Evolutionary conservation across 164 flowering plant genomes (phyloP).

Genomic region (Vitis amurensis): DNA sequence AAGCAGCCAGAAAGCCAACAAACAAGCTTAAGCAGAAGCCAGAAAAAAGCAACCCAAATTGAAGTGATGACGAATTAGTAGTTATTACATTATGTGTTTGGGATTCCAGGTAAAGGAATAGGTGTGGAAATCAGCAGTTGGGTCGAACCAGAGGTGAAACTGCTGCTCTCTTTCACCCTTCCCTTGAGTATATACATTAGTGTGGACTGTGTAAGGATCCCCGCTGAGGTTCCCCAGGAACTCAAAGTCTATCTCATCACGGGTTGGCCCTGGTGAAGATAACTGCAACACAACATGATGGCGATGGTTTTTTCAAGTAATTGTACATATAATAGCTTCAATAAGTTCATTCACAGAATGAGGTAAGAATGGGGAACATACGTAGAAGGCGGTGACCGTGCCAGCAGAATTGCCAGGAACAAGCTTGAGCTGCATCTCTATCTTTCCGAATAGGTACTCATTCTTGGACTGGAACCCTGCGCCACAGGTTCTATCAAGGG

Average conservation of each 20-base stretch:
- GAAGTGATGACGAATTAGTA: too few species aligned
- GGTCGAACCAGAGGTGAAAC: constrained; percentile 31
- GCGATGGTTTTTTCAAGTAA: neutral
- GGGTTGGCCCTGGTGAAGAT: constrained; percentile 14
- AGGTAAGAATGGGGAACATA: constrained; percentile 11
- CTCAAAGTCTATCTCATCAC: constrained; percentile 32
- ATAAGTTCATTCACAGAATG: too few species aligned
- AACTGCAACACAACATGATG: constrained; percentile 7
- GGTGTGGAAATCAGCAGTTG: constrained; percentile 26
- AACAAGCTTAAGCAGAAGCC: too few species aligned
- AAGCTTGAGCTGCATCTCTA: constrained; percentile 54
- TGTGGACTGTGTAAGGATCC: constrained; percentile 24
- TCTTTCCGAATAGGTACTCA: constrained; percentile 31
- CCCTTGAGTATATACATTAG: constrained; percentile 21
- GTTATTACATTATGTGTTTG: constrained; percentile 15
- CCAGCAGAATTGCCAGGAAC: constrained; percentile 57
- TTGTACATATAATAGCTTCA: too few species aligned
- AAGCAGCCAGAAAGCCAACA: too few species aligned
- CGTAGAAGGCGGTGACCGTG: constrained; percentile 53
- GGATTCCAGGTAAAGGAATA: constrained; percentile 29
- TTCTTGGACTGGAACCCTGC: constrained; percentile 47
- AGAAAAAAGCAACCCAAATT: too few species aligned
- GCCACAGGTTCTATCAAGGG: constrained; percentile 42
- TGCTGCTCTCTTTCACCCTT: constrained; percentile 31
- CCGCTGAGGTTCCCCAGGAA: constrained; percentile 28